Evolutionary conservation across 768 basidiomycete genomes (phyloP).

Genomic region (Lentinula sp.): DNA sequence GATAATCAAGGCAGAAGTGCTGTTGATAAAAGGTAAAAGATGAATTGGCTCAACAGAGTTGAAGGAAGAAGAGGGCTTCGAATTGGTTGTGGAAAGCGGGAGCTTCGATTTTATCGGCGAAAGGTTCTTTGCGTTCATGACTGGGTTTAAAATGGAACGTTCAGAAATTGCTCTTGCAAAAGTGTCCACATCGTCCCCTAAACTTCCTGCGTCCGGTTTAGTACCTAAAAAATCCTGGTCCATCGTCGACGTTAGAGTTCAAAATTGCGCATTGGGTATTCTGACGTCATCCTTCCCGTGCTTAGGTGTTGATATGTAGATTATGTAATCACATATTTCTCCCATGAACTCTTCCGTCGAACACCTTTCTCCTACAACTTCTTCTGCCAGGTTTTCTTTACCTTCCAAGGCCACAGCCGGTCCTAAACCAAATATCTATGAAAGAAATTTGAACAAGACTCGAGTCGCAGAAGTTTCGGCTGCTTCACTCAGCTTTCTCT

Average conservation of each 20-base stretch:
- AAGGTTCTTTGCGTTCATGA: not conserved
- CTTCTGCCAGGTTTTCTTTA: conserved; percentile 67
- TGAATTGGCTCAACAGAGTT: not conserved
- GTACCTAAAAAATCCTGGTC: conserved; percentile 5
- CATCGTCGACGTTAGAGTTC: not conserved
- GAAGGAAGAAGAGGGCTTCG: not conserved
- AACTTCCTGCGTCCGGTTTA: not conserved
- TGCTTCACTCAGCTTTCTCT: conserved; percentile 83
- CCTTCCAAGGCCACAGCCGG: conserved; percentile 38
- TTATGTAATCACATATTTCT: not conserved
- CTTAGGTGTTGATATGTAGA: not conserved
- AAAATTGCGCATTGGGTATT: not conserved
- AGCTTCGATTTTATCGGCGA: not conserved
- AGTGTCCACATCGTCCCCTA: not conserved
- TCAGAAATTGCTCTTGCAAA: conserved; percentile 3
- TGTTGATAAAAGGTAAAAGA: conserved; percentile 15
- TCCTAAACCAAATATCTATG: conserved; percentile 76
- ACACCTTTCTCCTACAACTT: conserved; percentile 41
- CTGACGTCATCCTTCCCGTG: not conserved
- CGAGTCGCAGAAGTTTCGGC: conserved; percentile 78
- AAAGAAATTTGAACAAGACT: conserved; percentile 84
- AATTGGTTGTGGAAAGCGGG: not conserved
- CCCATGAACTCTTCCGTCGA: not conserved
- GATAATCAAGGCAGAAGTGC: conserved; percentile 55
- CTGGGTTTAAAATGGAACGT: not conserved